A percentile compares a stretch with the other conserved stretches of the same genome.
phyloP scores from a whole-genome alignment of 306 rosid species.

The Oemleria cerasiformis region DNA sequence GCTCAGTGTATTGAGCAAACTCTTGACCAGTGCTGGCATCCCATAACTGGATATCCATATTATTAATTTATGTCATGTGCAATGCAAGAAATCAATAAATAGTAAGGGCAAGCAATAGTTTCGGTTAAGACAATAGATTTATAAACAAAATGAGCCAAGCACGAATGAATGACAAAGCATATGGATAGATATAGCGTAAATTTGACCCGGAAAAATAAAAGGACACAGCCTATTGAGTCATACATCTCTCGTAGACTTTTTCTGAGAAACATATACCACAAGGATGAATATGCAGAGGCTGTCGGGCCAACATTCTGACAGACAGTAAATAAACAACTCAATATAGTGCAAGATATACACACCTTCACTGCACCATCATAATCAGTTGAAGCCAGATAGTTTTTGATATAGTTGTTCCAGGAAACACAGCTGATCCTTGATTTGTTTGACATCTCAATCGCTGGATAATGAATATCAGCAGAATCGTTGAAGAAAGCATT shows the following conservation, averaged over 20 bases:
- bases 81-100: constrained; percentile 15
- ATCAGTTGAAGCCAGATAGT: constrained; percentile 92
- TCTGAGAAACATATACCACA: constrained; percentile 3
- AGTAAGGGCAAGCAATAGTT: not conserved
- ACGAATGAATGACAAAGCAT: not conserved
- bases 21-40: constrained; percentile 87
- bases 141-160: not conserved
- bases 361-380: constrained; percentile 91
- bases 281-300: constrained; percentile 7
- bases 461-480: constrained; percentile 90
- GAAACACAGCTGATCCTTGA: constrained; percentile 85
- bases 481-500: constrained; percentile 65
- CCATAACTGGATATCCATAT: constrained; percentile 70
- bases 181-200: not conserved
- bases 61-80: constrained; percentile 29
- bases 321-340: not conserved
- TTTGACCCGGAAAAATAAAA: too few species aligned
- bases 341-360: constrained; percentile 27
- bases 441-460: constrained; percentile 70
- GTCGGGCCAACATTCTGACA: not conserved
- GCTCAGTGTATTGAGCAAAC: constrained; percentile 69
- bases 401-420: constrained; percentile 92
- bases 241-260: not conserved
- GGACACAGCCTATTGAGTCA: not conserved
- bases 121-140: not conserved